phyloP scores from a whole-genome alignment of 23 red algal genomes.

The Gracilaria vermiculophylla region DNA sequence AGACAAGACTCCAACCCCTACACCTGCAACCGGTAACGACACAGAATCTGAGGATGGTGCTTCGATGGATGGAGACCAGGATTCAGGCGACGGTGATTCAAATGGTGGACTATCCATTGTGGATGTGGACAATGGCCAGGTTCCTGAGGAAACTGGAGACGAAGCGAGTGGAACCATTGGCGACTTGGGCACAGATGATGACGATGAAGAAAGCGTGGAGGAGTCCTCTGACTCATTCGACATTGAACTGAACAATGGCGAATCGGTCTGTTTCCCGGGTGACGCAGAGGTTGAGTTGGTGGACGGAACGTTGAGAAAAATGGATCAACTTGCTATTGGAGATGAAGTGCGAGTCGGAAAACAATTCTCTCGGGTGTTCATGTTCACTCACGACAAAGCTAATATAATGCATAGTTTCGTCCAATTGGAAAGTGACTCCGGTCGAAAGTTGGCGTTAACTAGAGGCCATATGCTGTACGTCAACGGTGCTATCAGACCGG shows the following conservation, averaged over 20 bases:
- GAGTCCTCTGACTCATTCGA: neutral
- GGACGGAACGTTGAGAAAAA: conserved; percentile 27
- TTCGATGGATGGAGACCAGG: neutral
- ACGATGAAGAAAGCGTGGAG: conserved; percentile 14
- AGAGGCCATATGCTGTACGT: conserved; percentile 42
- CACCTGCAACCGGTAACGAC: neutral
- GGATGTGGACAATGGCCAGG: conserved; percentile 9
- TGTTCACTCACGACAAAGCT: conserved; percentile 56
- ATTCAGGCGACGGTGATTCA: conserved; percentile 10
- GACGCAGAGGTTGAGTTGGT: conserved; percentile 40
- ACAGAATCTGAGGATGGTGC: neutral
- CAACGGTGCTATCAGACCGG: conserved; percentile 29
- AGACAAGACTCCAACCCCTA: neutral
- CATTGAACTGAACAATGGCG: conserved; percentile 16
- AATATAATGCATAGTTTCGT: conserved; percentile 11
- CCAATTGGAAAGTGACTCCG: conserved; percentile 19
- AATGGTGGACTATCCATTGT: neutral
- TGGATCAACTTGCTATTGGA: conserved; percentile 43
- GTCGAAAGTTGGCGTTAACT: conserved; percentile 24
- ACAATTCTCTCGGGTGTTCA: conserved; percentile 56
- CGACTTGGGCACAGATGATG: neutral
- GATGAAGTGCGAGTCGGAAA: conserved; percentile 61
- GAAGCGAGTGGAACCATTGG: neutral
- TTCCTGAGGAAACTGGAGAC: conserved; percentile 6
- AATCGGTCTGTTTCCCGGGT: conserved; percentile 67